Base-by-base conservation (phyloP, 768 basidiomycete genomes). In the Galerina sulciceps region DNA sequence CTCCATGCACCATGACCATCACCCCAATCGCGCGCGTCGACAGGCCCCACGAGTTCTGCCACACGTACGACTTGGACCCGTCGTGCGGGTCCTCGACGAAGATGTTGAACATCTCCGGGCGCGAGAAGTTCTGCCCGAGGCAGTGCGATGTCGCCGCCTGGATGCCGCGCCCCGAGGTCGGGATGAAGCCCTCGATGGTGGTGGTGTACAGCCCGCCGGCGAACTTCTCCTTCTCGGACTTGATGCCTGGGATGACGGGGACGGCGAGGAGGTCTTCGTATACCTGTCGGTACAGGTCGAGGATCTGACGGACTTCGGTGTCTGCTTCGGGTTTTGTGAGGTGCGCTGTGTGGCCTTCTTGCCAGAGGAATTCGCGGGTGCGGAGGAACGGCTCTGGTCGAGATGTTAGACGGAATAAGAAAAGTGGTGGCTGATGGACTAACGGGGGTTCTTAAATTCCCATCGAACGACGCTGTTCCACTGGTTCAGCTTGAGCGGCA, bases 321-420 rank as follows among this genome's bases (percentile, higher is more conserved):
- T 94, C 97, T 22, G 96, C 96, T 73, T 98, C 96, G 3, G 79
- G 70, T 74, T 96, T 91, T 64, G 90, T 93, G 43, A 96, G 82
- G 75, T 90, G 87, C 3, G 97, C 96, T 9, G 97, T 99, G 79
- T 99, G 97, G 37, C 97, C 97, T 75, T 99, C 97, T 78, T 99
- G 97, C 97, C 97, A 99, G n/a, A 99, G 81, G 84, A 98, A 99
- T 78, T 99, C 97, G 71, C 97, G 93, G 2, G 97, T 99, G 55
- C 97, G 94, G 37, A 99, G 85, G 91, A 99, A 99, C 8, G 97
- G 97, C 74, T 99, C 91, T 93, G 71, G 5, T 18, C 31, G 10
- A 37, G 42, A 36, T 18, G 14, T 36, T 14, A 31, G 35, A 8
- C 13, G 4, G 14, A 23, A 31, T 45, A 22, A 1, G 17, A 3